A percentile compares a stretch with the other conserved stretches of the same genome.
phyloP scores from a whole-genome alignment of 2,329 filamentous ascomycete species.

The Elsinoe arachidis region DNA sequence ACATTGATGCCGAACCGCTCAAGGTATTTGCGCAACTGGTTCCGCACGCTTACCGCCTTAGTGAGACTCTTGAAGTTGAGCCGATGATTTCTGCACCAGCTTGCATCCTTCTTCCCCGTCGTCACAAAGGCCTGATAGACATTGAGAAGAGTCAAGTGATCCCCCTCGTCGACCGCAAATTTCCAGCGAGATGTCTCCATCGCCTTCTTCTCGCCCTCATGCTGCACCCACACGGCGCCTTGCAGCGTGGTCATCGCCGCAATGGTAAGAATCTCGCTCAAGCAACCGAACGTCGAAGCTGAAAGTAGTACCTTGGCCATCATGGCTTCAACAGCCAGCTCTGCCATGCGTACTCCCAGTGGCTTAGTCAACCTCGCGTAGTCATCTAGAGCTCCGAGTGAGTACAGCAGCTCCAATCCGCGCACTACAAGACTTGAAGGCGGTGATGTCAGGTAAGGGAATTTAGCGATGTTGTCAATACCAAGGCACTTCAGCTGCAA shows the following conservation, averaged over 20 bases:
- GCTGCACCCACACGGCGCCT: conserved; percentile 72
- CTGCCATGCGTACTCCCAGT: conserved; percentile 83
- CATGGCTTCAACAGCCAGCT: conserved; percentile 89
- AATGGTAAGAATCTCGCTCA: conserved; percentile 81
- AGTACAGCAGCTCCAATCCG: conserved; percentile 79
- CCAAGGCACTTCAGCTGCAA: conserved; percentile 90
- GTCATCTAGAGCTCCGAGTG: conserved; percentile 75
- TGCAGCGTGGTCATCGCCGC: conserved; percentile 89
- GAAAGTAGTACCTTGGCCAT: conserved; percentile 81
- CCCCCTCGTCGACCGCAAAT: conserved; percentile 87
- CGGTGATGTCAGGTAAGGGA: conserved; percentile 79
- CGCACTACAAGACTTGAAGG: conserved; percentile 77
- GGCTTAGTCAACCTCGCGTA: conserved; percentile 86
- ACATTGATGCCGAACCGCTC: conserved; percentile 71
- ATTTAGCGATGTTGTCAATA: conserved; percentile 87
- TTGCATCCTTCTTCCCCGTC: conserved; percentile 70
- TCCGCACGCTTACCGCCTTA: conserved; percentile 74
- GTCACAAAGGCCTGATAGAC: conserved; percentile 85
- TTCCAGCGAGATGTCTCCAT: conserved; percentile 67
- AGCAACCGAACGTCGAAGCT: conserved; percentile 64
- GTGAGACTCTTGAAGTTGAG: conserved; percentile 80
- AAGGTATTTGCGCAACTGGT: conserved; percentile 77
- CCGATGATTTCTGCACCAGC: conserved; percentile 79
- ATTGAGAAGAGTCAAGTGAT: conserved; percentile 86
- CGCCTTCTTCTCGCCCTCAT: conserved; percentile 66